A percentile compares a stretch with the other conserved stretches of the same genome.
Conservation (phyloP, 1,139 yeast species). For the Keqinozyma sinolaborantium region DNA sequence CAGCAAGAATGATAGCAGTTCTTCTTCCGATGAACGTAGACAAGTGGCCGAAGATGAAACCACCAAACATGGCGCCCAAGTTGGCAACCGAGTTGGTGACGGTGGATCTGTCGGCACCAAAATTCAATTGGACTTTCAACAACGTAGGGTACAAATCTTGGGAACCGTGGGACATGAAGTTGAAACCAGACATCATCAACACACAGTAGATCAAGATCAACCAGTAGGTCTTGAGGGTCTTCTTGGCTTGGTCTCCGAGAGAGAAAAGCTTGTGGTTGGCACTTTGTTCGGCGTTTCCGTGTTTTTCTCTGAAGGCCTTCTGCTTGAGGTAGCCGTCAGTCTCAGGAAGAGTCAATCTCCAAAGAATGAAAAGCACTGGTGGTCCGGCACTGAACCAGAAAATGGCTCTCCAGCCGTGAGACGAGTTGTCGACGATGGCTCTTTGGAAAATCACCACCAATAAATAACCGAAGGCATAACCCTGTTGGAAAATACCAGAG, state of each 20-base stretch:
- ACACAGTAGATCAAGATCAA: constrained; percentile 32
- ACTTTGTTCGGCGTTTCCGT: constrained; percentile 8
- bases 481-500: constrained; percentile 41
- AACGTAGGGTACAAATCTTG: constrained; percentile 39
- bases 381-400: constrained; percentile 45
- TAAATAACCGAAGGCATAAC: constrained; percentile 43
- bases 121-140: constrained; percentile 26
- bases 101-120: constrained; percentile 25
- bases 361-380: constrained; percentile 32
- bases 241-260: constrained; percentile 18
- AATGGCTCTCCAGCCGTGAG: constrained; percentile 36
- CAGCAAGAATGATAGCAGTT: constrained; percentile 44
- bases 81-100: constrained; percentile 37
- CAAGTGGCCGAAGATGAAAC: constrained; percentile 30
- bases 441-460: constrained; percentile 41
- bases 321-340: constrained; percentile 32
- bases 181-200: constrained; percentile 42
- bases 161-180: constrained; percentile 37
- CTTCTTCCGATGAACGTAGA: constrained; percentile 37
- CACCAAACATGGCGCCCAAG: constrained; percentile 36
- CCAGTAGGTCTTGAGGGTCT: constrained; percentile 34
- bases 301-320: constrained; percentile 16
- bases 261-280: constrained; percentile 9
- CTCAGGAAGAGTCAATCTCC: constrained; percentile 36
- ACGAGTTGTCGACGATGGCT: constrained; percentile 31